Evolutionary conservation across 192 early-diverging fungal genomes (phyloP).

Genomic region (Neocallimastix lanati): DNA sequence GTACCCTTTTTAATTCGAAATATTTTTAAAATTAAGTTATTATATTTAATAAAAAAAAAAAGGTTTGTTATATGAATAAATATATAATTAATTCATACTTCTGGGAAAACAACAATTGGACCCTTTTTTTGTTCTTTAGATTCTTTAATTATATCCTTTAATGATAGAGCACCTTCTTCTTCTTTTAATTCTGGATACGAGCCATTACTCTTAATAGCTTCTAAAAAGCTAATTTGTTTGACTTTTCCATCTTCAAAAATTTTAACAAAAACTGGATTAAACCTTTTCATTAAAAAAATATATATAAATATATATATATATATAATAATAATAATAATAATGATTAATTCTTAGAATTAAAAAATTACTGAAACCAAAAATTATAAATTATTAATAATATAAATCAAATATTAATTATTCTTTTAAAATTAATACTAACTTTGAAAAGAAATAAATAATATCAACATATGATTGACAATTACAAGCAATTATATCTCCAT

Average conservation of each 20-base stretch:
- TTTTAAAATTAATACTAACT: slow-evolving; percentile 24
- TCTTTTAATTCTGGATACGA: slow-evolving; percentile 19
- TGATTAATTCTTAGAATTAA: too few species aligned
- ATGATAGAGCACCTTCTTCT: slow-evolving; percentile 9
- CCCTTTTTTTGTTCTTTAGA: slow-evolving; percentile 17
- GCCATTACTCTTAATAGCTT: slow-evolving; percentile 23
- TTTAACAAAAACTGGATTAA: slow-evolving; percentile 40
- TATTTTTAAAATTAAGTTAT: too few species aligned
- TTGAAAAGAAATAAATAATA: slow-evolving; percentile 46
- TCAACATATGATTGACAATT: slow-evolving; percentile 78
- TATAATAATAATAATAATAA: too few species aligned
- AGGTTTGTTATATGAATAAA: too few species aligned
- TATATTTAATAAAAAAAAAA: too few species aligned
- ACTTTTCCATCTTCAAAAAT: slow-evolving; percentile 27
- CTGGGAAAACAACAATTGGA: slow-evolving; percentile 50
- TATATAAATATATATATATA: too few species aligned
- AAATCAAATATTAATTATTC: too few species aligned
- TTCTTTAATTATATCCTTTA: slow-evolving; percentile 18
- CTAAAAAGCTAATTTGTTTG: slow-evolving; percentile 27
- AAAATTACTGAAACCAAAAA: too few species aligned
- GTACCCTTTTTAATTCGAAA: slow-evolving; percentile 39
- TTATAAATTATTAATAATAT: too few species aligned
- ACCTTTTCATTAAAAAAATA: slow-evolving; percentile 16
- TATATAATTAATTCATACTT: slow-evolving; percentile 13
- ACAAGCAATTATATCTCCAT: slow-evolving; percentile 59